These are phyloP conservation scores for Isabelozyma pseudorhagii DNA, from an alignment of 805 yeast species.

Conservation along the genomic window DNA sequence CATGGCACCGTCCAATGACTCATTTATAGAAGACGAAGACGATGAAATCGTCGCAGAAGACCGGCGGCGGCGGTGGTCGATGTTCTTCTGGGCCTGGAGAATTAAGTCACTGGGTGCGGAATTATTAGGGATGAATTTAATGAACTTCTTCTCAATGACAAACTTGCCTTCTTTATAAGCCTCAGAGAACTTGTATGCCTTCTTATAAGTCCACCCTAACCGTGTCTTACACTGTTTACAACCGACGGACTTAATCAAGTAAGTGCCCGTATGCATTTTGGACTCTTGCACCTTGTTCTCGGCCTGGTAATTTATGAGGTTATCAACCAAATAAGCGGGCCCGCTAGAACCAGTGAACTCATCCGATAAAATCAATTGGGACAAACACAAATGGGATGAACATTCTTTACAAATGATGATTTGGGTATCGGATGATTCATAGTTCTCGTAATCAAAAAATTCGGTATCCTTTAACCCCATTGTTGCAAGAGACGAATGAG, in stretches of 20 bases:
- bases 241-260: constrained; percentile 31
- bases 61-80: constrained; percentile 9
- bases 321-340: constrained; percentile 39
- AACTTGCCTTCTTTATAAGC: constrained; percentile 43
- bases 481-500: background rate
- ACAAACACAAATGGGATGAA: constrained; percentile 38
- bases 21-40: constrained; percentile 1
- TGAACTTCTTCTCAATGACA: constrained; percentile 38
- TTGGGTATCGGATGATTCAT: constrained; percentile 34
- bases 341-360: constrained; percentile 39
- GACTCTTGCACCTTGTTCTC: constrained; percentile 28
- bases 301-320: constrained; percentile 29
- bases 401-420: constrained; percentile 41
- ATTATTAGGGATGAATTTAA: constrained; percentile 33
- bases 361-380: constrained; percentile 33
- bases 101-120: constrained; percentile 28
- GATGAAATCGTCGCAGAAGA: constrained; percentile 6
- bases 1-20: background rate
- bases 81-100: constrained; percentile 26
- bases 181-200: constrained; percentile 32
- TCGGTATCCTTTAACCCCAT: constrained; percentile 42
- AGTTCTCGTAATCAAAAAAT: constrained; percentile 34
- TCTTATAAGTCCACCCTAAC: constrained; percentile 42
- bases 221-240: constrained; percentile 37
- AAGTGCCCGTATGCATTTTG: constrained; percentile 38